Percentiles rank a stretch among this genome's conserved stretches.
Conservation (phyloP, 805 yeast genomes). For the Teunomyces funiuensis region DNA sequence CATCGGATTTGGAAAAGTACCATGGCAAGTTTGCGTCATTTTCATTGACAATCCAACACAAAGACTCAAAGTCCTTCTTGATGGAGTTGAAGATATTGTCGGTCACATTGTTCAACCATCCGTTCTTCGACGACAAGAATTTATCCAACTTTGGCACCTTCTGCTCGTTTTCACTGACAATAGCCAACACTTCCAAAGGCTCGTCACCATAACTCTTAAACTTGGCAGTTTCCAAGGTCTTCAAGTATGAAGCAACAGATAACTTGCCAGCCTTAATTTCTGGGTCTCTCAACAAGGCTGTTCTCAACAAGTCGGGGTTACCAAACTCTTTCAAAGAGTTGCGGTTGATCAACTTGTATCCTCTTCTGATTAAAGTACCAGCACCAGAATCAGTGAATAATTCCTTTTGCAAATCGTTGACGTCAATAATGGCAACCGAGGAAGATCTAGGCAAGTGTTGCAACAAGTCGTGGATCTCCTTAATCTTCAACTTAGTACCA, state of each 20-base stretch:
- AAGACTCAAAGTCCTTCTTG: slow-evolving; percentile 64
- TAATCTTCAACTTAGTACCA: slow-evolving; percentile 96
- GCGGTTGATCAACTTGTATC: slow-evolving; percentile 80
- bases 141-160: slow-evolving; percentile 73
- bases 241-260: slow-evolving; percentile 80
- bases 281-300: slow-evolving; percentile 74
- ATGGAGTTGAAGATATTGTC: slow-evolving; percentile 89
- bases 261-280: slow-evolving; percentile 67
- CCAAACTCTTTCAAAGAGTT: slow-evolving; percentile 66
- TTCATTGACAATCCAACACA: slow-evolving; percentile 90
- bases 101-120: slow-evolving; percentile 97
- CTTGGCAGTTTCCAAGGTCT: slow-evolving; percentile 56
- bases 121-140: slow-evolving; percentile 81
- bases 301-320: slow-evolving; percentile 73
- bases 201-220: slow-evolving; percentile 92
- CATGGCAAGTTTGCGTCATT: slow-evolving; percentile 88
- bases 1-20: slow-evolving; percentile 91
- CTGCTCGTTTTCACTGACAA: slow-evolving; percentile 57
- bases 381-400: slow-evolving; percentile 98
- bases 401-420: slow-evolving; percentile 93
- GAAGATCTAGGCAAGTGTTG: slow-evolving; percentile 95
- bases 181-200: slow-evolving; percentile 90
- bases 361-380: slow-evolving; percentile 97
- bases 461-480: slow-evolving; percentile 91
- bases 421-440: slow-evolving; percentile 95